Conservation (phyloP, 192 early-diverging fungal genomes). For the Backusella liffmaniae region DNA sequence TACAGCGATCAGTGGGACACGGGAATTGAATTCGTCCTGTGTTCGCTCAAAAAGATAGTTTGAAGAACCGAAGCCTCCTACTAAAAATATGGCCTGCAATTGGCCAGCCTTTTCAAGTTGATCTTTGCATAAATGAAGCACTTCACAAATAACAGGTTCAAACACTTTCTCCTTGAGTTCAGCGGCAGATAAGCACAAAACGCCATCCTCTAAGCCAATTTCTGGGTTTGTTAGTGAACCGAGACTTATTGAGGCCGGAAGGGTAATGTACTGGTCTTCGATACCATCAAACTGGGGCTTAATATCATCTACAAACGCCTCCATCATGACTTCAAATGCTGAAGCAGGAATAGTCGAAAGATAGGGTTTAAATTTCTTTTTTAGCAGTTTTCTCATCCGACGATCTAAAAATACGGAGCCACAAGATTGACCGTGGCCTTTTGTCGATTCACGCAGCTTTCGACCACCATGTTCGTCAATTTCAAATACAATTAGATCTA, state of each 20-base stretch:
- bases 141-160: conserved; percentile 54
- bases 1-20: conserved; percentile 52
- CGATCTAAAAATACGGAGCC: conserved; percentile 49
- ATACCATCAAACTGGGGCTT: conserved; percentile 56
- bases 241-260: conserved; percentile 49
- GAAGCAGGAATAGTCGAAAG: conserved; percentile 43
- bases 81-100: conserved; percentile 52
- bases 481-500: conserved; percentile 55
- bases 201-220: conserved; percentile 53
- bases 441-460: conserved; percentile 38
- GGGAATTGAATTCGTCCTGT: conserved; percentile 42
- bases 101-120: conserved; percentile 48
- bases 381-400: conserved; percentile 44
- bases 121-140: conserved; percentile 46
- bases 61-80: conserved; percentile 56
- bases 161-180: conserved; percentile 51
- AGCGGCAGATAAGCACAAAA: conserved; percentile 49
- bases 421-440: conserved; percentile 49
- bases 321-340: conserved; percentile 55
- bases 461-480: conserved; percentile 39
- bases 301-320: conserved; percentile 52
- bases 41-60: conserved; percentile 53
- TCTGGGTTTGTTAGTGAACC: conserved; percentile 44
- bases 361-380: conserved; percentile 46
- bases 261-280: conserved; percentile 46